Conservation (phyloP, 306 rosid genomes). For the Vigna nakashimae region DNA sequence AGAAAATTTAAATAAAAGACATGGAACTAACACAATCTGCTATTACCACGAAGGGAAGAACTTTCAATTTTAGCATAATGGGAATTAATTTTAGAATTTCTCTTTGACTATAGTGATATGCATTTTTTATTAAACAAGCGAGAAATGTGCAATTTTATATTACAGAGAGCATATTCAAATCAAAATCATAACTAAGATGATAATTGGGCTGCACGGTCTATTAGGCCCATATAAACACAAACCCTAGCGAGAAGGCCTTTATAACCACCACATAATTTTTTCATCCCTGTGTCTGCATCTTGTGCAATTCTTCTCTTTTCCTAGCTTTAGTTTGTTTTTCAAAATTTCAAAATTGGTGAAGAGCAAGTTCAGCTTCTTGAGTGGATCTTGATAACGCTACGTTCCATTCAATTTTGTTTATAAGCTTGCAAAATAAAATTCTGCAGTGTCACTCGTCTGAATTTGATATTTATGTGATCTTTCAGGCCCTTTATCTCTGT, state of each 20-base stretch:
- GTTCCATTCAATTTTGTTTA: constrained; percentile 49
- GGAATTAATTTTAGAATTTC: too few species aligned
- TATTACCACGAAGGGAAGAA: too few species aligned
- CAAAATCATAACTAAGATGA: not conserved
- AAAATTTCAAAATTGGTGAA: not conserved
- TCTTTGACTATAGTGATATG: too few species aligned
- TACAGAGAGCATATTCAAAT: too few species aligned
- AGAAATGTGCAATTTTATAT: too few species aligned
- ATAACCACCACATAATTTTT: not conserved
- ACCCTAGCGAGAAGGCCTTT: not conserved
- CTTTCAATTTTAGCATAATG: too few species aligned
- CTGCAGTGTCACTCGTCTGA: constrained; percentile 81
- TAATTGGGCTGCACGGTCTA: not conserved
- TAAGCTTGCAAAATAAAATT: constrained; percentile 65
- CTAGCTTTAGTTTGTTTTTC: not conserved
- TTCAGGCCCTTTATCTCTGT: constrained; percentile 77
- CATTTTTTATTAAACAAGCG: too few species aligned
- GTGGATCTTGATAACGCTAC: constrained; percentile 35
- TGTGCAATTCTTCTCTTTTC: not conserved
- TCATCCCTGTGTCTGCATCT: too few species aligned
- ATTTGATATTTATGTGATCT: constrained; percentile 52
- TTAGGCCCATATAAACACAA: not conserved
- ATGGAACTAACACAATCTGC: too few species aligned
- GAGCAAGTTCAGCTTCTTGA: constrained; percentile 87
- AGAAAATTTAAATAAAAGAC: too few species aligned